A percentile compares a stretch with the other conserved stretches of the same genome.
Conservation (phyloP, 1,284 basidiomycete species). For the Flammula alnicola region DNA sequence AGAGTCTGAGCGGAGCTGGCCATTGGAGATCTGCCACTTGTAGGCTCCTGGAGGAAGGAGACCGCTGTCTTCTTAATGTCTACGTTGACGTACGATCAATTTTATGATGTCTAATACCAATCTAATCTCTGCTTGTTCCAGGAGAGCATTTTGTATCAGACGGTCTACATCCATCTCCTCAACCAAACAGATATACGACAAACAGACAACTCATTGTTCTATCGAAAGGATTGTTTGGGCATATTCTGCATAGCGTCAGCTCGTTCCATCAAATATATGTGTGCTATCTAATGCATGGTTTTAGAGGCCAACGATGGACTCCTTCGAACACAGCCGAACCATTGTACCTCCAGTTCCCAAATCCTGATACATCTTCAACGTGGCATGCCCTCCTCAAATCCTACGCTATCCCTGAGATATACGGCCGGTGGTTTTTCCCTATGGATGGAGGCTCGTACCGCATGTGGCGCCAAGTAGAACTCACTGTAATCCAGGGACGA, state of each 20-base stretch:
- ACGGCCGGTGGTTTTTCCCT: constrained; percentile 62
- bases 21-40: constrained; percentile 76
- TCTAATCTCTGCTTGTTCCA: constrained; percentile 32
- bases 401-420: constrained; percentile 77
- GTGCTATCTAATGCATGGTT: constrained; percentile 4
- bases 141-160: constrained; percentile 75
- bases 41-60: constrained; percentile 68
- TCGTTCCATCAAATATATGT: not conserved
- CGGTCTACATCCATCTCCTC: constrained; percentile 70
- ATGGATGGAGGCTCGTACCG: constrained; percentile 76
- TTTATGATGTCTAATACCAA: not conserved
- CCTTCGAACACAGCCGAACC: constrained; percentile 61
- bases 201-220: constrained; percentile 72
- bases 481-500: constrained; percentile 71
- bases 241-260: constrained; percentile 66
- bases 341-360: constrained; percentile 70
- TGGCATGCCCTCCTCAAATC: constrained; percentile 80
- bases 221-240: constrained; percentile 69
- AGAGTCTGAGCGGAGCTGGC: constrained; percentile 51
- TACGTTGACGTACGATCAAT: constrained; percentile 67
- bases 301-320: constrained; percentile 65
- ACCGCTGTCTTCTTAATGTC: constrained; percentile 67
- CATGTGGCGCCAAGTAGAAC: constrained; percentile 82
- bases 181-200: constrained; percentile 76
- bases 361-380: constrained; percentile 60